phyloP scores from a whole-genome alignment of 208 protist species.

The Trypanosoma theileri region DNA sequence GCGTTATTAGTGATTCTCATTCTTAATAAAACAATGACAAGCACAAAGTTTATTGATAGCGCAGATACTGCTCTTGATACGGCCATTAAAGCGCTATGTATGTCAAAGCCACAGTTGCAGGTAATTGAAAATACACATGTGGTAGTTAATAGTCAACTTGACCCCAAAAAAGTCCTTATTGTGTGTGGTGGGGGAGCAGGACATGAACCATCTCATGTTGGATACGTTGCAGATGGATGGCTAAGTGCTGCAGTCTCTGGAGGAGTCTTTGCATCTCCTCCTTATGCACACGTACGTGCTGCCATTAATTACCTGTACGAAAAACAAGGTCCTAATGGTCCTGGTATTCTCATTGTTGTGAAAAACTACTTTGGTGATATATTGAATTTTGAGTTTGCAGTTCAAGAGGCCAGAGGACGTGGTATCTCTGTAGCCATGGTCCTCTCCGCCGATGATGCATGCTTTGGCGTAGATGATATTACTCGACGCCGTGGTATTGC shows the following conservation, averaged over 20 bases:
- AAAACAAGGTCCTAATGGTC: constrained; percentile 41
- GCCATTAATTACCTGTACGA: constrained; percentile 69
- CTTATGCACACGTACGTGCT: constrained; percentile 55
- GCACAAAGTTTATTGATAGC: constrained; percentile 58
- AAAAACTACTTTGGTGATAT: constrained; percentile 94
- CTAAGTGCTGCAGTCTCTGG: constrained; percentile 89
- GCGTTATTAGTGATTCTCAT: too few relatives aligned
- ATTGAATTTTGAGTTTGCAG: constrained; percentile 87
- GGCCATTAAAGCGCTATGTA: constrained; percentile 38
- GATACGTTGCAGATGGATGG: constrained; percentile 87
- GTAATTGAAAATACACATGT: constrained; percentile 52
- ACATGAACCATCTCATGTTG: constrained; percentile 88
- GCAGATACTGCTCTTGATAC: constrained; percentile 41
- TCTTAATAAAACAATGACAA: constrained; percentile 7
- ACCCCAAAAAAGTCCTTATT: constrained; percentile 62
- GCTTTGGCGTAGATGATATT: constrained; percentile 45
- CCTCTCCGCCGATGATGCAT: constrained; percentile 82
- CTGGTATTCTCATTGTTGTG: constrained; percentile 85
- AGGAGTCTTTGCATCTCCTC: constrained; percentile 88
- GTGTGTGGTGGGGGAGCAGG: constrained; percentile 87
- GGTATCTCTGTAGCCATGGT: constrained; percentile 69
- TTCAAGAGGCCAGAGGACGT: constrained; percentile 49
- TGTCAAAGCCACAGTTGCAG: constrained; percentile 34
- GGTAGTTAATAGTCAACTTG: constrained; percentile 33
- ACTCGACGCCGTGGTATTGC: constrained; percentile 74